Percentiles rank a stretch among this genome's conserved stretches.
phyloP scores from a whole-genome alignment of 2,329 filamentous ascomycete species.

The Zymoseptoria pseudotritici region DNA sequence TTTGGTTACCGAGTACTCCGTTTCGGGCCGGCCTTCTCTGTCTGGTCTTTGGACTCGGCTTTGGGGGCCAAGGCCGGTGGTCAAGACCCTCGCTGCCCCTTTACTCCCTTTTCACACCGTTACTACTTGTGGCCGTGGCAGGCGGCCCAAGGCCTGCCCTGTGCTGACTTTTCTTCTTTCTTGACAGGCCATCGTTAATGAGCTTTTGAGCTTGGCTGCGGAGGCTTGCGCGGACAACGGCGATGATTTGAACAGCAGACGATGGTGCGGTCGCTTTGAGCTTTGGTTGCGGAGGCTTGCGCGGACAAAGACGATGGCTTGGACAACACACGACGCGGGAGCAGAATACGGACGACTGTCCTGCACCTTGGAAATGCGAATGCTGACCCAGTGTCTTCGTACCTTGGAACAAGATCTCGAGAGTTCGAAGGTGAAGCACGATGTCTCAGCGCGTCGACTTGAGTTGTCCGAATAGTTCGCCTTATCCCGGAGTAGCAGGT shows the following conservation, averaged over 20 bases:
- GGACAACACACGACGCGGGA: too few relatives aligned
- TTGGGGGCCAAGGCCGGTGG: background rate
- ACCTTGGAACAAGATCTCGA: too few relatives aligned
- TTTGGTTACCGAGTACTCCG: background rate
- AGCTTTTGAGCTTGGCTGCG: background rate
- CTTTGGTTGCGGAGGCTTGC: too few relatives aligned
- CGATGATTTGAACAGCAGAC: background rate
- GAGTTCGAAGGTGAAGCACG: too few relatives aligned
- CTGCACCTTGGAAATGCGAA: too few relatives aligned
- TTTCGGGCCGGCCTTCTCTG: background rate
- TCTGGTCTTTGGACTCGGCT: background rate
- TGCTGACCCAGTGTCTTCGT: too few relatives aligned
- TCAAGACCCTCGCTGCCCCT: background rate
- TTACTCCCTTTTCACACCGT: background rate
- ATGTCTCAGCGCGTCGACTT: too few relatives aligned
- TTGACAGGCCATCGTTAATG: background rate
- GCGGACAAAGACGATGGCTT: too few relatives aligned
- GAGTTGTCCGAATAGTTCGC: too few relatives aligned
- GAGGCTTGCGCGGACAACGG: background rate
- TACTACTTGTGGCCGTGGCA: background rate
- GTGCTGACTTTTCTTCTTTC: background rate
- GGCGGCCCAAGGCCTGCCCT: background rate
- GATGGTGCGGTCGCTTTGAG: background rate
- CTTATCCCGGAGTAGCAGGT: too few relatives aligned
- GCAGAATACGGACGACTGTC: too few relatives aligned